These are phyloP conservation scores for Cercospora berteroae DNA, from an alignment of 2,329 filamentous ascomycete genomes.

Conservation along the genomic window DNA sequence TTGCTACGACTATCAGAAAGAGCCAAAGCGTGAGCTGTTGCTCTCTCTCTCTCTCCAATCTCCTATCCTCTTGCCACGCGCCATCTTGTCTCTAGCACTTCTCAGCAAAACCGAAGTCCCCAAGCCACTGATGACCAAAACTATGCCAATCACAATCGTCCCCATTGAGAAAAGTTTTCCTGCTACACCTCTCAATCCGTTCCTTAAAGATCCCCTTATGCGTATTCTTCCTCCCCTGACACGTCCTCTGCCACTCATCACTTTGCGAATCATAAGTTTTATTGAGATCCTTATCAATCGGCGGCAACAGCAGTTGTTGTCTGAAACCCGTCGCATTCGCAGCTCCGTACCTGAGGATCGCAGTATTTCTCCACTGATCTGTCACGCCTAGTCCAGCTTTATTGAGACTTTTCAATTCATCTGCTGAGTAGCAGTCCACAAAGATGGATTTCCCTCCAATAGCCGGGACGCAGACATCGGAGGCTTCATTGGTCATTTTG, in stretches of 20 bases:
- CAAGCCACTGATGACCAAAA: not conserved
- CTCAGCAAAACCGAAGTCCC: constrained; percentile 1
- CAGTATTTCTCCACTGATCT: not conserved
- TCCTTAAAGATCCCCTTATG: constrained; percentile 1
- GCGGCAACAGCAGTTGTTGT: not conserved
- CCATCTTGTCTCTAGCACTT: not conserved
- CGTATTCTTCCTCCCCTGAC: constrained; percentile 3
- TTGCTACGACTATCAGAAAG: not conserved
- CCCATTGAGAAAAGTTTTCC: not conserved
- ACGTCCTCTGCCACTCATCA: constrained; percentile 9
- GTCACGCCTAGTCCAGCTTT: not conserved
- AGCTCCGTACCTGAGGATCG: not conserved
- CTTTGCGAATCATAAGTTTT: constrained; percentile 5
- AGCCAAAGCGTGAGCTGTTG: not conserved
- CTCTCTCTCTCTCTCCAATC: not conserved
- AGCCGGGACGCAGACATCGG: not conserved
- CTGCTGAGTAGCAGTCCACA: not conserved
- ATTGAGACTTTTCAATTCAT: not conserved
- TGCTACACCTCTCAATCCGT: not conserved
- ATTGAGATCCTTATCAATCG: not conserved
- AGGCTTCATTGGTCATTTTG: constrained; percentile 2
- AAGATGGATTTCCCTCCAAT: not conserved
- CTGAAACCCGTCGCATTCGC: not conserved
- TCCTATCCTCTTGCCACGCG: not conserved
- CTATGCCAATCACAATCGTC: not conserved